Evolutionary conservation across 805 yeast genomes (phyloP), one percentile per base, ranked within the genome.

Genomic region (Wickerhamomyces xylosicus): DNA sequence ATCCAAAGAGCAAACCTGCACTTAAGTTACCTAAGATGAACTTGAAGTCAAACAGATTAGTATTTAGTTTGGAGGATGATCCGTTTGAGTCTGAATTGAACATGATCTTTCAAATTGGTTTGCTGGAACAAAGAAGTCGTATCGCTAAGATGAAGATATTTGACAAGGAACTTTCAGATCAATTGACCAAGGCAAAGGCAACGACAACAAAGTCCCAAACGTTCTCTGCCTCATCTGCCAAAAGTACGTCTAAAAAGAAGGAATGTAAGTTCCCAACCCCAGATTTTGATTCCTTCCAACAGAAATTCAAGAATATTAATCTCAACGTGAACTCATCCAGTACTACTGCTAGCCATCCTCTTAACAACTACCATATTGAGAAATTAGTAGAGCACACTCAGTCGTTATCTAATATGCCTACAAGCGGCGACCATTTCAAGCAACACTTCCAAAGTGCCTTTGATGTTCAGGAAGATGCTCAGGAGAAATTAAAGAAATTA

Each of bases 41-140:
- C 18, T 47, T 87, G 29, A 69, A 62, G 33, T 65, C 94, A 0
- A 64, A 64, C 5, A 63, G 72, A 32, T 66, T 85, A 45, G 64
- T 80, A 4, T 61, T 87, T 31, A 68, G 80, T 19, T 66, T 87
- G 45, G 95, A 85, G 40, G 95, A 85, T 56, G 97, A 90, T 58
- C 90, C 95, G 7, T 87, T 89, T 56, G 97, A 90, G 57, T 66
- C 77, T 7, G 79, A 85, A 48, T 60, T 89, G 35, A 71, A 74
- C 18, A 64, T 74, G 50, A 73, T 80, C 20, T 77, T 71, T 50
- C 79, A 79, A 47, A 65, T 81, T 10, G 95, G 95, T 1, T 37
- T 61, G 17, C 42, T 66, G n/a, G 90, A 79, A 47, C 94, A 85
- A 53, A 67, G 64, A 46, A 62, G 66, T 37, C 66, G 95, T 44